Evolutionary conservation across 2,329 filamentous ascomycete genomes (phyloP).

Genomic region (Exophiala lecanii-corni): DNA sequence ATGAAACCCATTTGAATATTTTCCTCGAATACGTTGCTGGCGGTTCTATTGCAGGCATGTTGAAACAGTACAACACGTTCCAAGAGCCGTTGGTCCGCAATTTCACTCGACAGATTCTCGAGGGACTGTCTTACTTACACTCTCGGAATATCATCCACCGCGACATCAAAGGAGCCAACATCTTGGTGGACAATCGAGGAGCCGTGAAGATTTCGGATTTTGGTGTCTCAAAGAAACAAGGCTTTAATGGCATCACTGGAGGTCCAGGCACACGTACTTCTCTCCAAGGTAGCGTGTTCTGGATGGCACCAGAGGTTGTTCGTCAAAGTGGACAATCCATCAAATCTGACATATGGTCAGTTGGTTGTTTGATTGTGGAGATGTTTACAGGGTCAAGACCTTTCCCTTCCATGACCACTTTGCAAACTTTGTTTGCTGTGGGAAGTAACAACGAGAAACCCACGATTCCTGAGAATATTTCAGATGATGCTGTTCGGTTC

Average conservation of each 20-base stretch:
- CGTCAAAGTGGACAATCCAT: slow-evolving; percentile 96
- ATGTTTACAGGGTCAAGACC: slow-evolving; percentile 98
- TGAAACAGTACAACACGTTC: slow-evolving; percentile 94
- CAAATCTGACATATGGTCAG: slow-evolving; percentile 97
- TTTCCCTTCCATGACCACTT: slow-evolving; percentile 92
- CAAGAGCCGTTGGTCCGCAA: slow-evolving; percentile 90
- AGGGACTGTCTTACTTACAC: slow-evolving; percentile 88
- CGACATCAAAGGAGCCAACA: slow-evolving; percentile 98
- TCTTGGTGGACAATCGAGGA: slow-evolving; percentile 97
- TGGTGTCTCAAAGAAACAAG: slow-evolving; percentile 75
- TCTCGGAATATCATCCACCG: slow-evolving; percentile 94
- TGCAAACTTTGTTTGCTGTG: slow-evolving; percentile 99
- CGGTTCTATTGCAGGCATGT: slow-evolving; percentile 95
- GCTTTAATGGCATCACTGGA: slow-evolving; percentile 35
- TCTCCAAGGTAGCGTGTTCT: slow-evolving; percentile 95
- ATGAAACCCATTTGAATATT: slow-evolving; percentile 92
- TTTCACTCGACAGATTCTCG: slow-evolving; percentile 93
- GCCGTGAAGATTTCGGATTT: slow-evolving; percentile 99
- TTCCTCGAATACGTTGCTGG: slow-evolving; percentile 98
- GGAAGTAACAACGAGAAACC: slow-evolving; percentile 81
- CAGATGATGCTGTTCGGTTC: slow-evolving; percentile 78
- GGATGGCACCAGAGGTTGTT: slow-evolving; percentile 99
- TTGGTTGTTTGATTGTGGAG: slow-evolving; percentile 94
- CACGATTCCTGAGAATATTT: slow-evolving; percentile 80
- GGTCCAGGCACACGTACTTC: slow-evolving; percentile 82